phyloP scores from a whole-genome alignment of 345 rosid species.

The Erodium maritimum region DNA sequence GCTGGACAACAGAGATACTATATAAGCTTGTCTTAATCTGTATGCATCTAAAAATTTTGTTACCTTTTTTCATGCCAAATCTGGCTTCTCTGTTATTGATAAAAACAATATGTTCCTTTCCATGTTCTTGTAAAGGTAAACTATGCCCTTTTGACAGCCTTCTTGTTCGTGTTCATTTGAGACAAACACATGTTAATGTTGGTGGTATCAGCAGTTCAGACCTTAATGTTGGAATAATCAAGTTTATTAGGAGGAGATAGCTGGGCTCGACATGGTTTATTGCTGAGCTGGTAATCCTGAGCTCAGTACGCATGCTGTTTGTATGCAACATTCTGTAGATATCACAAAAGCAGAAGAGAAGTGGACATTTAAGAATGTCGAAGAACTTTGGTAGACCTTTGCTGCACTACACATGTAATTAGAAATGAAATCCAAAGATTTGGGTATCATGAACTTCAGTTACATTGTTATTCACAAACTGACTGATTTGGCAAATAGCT shows the following conservation, averaged over 20 bases:
- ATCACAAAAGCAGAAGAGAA: slow-evolving; percentile 28
- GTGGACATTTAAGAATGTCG: slow-evolving; percentile 12
- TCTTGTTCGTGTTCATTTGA: too few relatives aligned
- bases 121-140: too few relatives aligned
- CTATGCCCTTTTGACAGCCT: too few relatives aligned
- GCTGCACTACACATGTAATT: neutral
- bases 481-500: too few relatives aligned
- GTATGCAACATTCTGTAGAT: slow-evolving; percentile 47
- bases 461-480: too few relatives aligned
- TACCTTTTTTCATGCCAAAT: neutral
- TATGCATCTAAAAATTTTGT: neutral
- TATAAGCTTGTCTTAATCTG: neutral
- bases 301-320: slow-evolving; percentile 45
- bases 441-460: too few relatives aligned
- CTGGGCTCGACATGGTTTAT: slow-evolving; percentile 55
- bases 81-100: neutral
- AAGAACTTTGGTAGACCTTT: neutral
- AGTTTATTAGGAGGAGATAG: too few relatives aligned
- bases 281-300: slow-evolving; percentile 64
- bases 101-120: too few relatives aligned
- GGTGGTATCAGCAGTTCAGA: too few relatives aligned
- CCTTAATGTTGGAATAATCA: too few relatives aligned
- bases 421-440: too few relatives aligned
- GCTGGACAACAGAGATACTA: neutral
- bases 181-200: too few relatives aligned